A percentile compares a stretch with the other conserved stretches of the same genome.
Conservation (phyloP, 2,329 filamentous ascomycete genomes). For the Penicillium sp. region DNA sequence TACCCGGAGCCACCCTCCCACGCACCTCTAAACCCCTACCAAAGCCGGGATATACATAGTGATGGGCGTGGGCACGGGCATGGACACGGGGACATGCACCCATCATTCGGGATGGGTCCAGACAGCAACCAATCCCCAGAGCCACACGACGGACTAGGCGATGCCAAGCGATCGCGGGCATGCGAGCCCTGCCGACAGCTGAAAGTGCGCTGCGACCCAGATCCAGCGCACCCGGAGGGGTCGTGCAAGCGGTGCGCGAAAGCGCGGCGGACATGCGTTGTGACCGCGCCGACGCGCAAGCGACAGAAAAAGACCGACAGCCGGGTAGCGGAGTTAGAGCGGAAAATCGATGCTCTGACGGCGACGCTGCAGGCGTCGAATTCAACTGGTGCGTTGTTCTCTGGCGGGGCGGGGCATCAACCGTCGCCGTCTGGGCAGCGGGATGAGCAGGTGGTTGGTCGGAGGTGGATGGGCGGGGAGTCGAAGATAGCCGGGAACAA, state of each 20-base stretch:
- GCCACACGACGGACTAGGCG: constrained; percentile 34
- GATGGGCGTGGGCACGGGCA: not conserved
- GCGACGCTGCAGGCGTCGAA: constrained; percentile 67
- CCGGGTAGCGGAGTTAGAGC: constrained; percentile 84
- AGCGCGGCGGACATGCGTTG: constrained; percentile 72
- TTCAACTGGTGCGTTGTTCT: constrained; percentile 23
- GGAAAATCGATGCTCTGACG: constrained; percentile 86
- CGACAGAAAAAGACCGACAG: constrained; percentile 90
- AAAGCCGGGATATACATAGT: not conserved
- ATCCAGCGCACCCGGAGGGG: constrained; percentile 60
- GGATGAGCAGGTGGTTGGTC: constrained; percentile 37
- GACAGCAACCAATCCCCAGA: constrained; percentile 11
- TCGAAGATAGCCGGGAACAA: constrained; percentile 30
- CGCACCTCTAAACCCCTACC: constrained; percentile 13
- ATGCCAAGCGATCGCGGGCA: constrained; percentile 67
- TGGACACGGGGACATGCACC: not conserved
- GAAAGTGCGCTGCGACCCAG: constrained; percentile 83
- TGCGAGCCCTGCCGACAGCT: constrained; percentile 74
- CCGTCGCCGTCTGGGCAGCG: constrained; percentile 29
- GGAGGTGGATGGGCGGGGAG: constrained; percentile 28
- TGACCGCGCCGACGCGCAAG: constrained; percentile 73
- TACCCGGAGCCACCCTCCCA: constrained; percentile 34
- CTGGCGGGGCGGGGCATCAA: constrained; percentile 9
- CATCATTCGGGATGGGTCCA: not conserved
- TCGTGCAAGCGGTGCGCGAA: constrained; percentile 77